A percentile compares a stretch with the other conserved stretches of the same genome.
Conservation (phyloP, 2,329 filamentous ascomycete species). For the Alternaria brassicicola region DNA sequence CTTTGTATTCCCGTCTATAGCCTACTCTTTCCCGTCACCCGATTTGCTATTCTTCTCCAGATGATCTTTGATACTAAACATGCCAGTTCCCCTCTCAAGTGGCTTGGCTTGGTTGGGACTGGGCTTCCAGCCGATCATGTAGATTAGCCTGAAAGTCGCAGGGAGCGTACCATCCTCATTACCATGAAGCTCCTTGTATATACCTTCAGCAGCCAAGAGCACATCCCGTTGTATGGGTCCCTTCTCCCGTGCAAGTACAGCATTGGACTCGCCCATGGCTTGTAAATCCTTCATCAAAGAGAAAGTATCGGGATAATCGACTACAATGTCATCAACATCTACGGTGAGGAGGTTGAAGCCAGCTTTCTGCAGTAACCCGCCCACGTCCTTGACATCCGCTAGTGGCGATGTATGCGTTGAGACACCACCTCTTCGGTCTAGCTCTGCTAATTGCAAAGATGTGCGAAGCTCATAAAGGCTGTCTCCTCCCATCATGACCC, state of each 20-base stretch:
- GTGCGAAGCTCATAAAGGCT: slow-evolving; percentile 92
- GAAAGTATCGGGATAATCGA: slow-evolving; percentile 90
- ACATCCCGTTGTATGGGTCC: slow-evolving; percentile 79
- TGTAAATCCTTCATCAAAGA: slow-evolving; percentile 92
- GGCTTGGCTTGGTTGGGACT: slow-evolving; percentile 79
- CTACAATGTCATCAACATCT: slow-evolving; percentile 95
- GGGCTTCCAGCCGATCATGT: slow-evolving; percentile 99
- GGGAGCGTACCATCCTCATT: slow-evolving; percentile 70
- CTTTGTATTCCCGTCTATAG: neutral
- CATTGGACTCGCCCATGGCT: slow-evolving; percentile 95
- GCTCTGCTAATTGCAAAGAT: slow-evolving; percentile 88
- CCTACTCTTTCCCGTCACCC: slow-evolving; percentile 19
- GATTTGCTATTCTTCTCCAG: slow-evolving; percentile 57
- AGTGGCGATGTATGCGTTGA: slow-evolving; percentile 89
- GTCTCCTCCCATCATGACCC: slow-evolving; percentile 95
- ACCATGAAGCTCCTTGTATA: slow-evolving; percentile 86
- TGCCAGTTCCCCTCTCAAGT: slow-evolving; percentile 79
- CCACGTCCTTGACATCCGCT: slow-evolving; percentile 89
- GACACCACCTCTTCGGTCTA: slow-evolving; percentile 89
- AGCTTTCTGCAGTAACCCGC: slow-evolving; percentile 81
- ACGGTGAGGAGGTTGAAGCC: slow-evolving; percentile 97
- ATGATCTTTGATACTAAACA: slow-evolving; percentile 88
- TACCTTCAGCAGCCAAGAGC: slow-evolving; percentile 82
- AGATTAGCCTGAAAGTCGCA: slow-evolving; percentile 93
- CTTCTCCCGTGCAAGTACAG: slow-evolving; percentile 82